Evolutionary conservation across 1,284 basidiomycete species (phyloP), one percentile per base, ranked within the genome.

Genomic region (Singerocomus inundabilis): DNA sequence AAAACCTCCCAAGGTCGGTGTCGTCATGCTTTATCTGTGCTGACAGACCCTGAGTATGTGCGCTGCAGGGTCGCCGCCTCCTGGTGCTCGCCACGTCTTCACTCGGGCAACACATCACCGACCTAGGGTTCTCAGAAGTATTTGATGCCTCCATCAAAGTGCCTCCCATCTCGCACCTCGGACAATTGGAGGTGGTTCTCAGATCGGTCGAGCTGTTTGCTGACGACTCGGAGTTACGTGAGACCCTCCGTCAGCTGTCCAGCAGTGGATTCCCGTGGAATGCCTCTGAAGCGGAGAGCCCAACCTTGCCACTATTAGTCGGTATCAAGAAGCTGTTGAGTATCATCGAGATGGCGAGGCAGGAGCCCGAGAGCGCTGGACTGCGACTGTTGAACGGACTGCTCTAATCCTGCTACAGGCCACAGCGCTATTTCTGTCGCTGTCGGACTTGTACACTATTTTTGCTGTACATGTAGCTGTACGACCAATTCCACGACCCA

Each of bases 321-420:
- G 97, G 96, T 6, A 85, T 99, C 63, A 98, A 98, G 82, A 94
- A 92, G 72, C 67, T 99, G 64, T 69, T 99, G 63, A 93, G 87
- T 50, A 81, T 93, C 55, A 81, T 95, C 21, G 96, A 99, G 77
- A 98, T 98, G 95, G 92, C 95, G 36, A 79, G 95, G 61, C 93
- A 98, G 72, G 96, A 94, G 65, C 90, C 90, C 2, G 84, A 88
- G 43, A 83, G 82, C 58, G 84, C 83, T 29, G 88, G 81, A n/a
- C 81, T 85, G 62, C 80, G 91, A 57, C 70, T 95, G 50, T 81
- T 80, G 42, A 78, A 77, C 37, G 87, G 84, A 49, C 68, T 95
- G 57, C 78, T 92, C 72, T 60, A 39, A 57, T 48, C 24, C n/a
- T 33, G 24, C 36, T 41, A 18, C 34, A 33, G 34, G 12, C 80